These are phyloP conservation scores for Populus trichocarpa DNA, from an alignment of 441 rosid genomes.

Conservation along the genomic window DNA sequence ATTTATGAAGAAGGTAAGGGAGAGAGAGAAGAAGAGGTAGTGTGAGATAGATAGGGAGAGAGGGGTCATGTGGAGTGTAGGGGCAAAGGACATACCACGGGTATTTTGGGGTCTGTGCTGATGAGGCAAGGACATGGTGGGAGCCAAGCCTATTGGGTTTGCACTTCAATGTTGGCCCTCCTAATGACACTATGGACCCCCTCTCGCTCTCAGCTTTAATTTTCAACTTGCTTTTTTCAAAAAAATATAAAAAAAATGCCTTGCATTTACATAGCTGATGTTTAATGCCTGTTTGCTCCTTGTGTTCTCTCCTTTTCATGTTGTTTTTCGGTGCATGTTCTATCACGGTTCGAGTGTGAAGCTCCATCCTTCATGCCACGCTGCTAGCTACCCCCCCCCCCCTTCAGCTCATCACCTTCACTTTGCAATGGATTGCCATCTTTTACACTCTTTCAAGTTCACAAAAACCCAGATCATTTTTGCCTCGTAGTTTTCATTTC, in stretches of 20 bases:
- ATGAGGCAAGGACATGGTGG: constrained; percentile 48
- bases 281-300: background rate
- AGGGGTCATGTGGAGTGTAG: constrained; percentile 29
- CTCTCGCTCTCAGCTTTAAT: constrained; percentile 16
- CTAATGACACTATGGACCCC: constrained; percentile 51
- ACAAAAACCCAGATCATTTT: background rate
- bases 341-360: background rate
- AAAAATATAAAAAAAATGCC: background rate
- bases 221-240: background rate
- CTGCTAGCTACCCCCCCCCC: background rate
- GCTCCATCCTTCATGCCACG: background rate
- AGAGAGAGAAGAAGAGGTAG: constrained; percentile 13
- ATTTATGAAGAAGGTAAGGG: constrained; percentile 34
- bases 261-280: background rate
- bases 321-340: background rate
- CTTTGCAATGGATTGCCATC: background rate
- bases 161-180: constrained; percentile 52
- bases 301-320: background rate
- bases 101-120: constrained; percentile 49
- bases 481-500: background rate
- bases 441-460: background rate
- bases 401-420: background rate
- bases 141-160: constrained; percentile 48
- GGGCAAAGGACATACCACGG: constrained; percentile 37
- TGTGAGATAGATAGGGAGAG: background rate